Evolutionary conservation across 2,329 filamentous ascomycete genomes (phyloP), one percentile per base, ranked within the genome.

Genomic region (Exophiala sp.): DNA sequence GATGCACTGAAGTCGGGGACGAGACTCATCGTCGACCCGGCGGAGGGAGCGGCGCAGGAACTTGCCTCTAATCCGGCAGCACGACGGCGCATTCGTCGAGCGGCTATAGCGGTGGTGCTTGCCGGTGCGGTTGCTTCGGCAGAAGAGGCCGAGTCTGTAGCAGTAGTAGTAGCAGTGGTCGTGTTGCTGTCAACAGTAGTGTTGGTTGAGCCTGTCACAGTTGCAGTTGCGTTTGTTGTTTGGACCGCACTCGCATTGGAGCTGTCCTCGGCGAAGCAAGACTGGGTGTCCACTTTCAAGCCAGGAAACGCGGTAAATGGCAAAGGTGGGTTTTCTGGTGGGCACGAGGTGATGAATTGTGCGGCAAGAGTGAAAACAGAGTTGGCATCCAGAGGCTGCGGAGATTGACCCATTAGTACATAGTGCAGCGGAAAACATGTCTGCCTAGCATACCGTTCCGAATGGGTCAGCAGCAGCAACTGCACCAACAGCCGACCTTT

Each of bases 301-400:
- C 69, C 58, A 44, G 83, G 80, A 80, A 87, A 78, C 56, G 82
- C 71, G 51, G 74, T 76, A 64, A 87, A 73, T 63, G 76, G 73
- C 42, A 85, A 72, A 69, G 82, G 81, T 63, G 78, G 79, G 58
- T 79, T 60, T 46, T 65, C 81, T 22, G 75, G 67, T 13, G 85
- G 85, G 72, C 85, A 89, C 23, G 79, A 80, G 48, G 68, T 66
- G 72, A 89, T 88, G 73, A 88, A 88, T 38, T 78, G 78, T 1
- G 83, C 80, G 37, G 84, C 85, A 47, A 89, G 77, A 30, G 83
- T 83, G 73, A 87, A 88, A 66, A 88, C 80, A 56, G 81, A 79
- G 58, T 79, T 76, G 57, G 83, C 80, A 23, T 78, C 78, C 10
- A 89, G 79, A 1, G 85, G 75, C 49, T 55, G 39, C 19, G 11